phyloP scores from a whole-genome alignment of 257 asterid genomes.

The Scutellaria barbata region DNA sequence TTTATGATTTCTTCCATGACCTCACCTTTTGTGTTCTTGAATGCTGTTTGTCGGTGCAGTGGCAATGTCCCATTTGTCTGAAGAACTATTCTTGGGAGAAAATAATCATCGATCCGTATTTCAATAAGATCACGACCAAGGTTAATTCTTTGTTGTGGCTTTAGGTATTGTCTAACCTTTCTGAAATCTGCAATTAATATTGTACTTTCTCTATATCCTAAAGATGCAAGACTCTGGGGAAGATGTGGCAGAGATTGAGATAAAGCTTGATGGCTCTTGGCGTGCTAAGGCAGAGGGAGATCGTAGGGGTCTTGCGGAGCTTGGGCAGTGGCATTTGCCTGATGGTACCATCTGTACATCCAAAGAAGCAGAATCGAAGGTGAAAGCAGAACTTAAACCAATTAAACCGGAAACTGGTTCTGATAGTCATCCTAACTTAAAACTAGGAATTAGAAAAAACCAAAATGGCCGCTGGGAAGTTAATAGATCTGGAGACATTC shows the following conservation, averaged over 20 bases:
- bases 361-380: conserved; percentile 65
- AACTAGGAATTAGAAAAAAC: conserved; percentile 76
- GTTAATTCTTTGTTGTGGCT: conserved; percentile 42
- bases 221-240: conserved; percentile 78
- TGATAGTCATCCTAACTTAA: conserved; percentile 73
- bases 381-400: conserved; percentile 60
- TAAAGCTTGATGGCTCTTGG: conserved; percentile 99
- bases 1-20: conserved; percentile 9
- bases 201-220: conserved; percentile 27
- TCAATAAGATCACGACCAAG: conserved; percentile 77
- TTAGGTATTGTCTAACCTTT: conserved; percentile 21
- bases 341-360: conserved; percentile 70
- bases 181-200: conserved; percentile 15
- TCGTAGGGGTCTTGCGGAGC: conserved; percentile 70
- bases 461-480: conserved; percentile 85
- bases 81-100: conserved; percentile 90
- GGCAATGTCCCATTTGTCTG: conserved; percentile 98
- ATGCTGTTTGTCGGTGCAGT: conserved; percentile 66
- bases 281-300: conserved; percentile 87
- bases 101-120: conserved; percentile 87
- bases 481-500: conserved; percentile 61
- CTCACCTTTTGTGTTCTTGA: conserved; percentile 19
- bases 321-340: conserved; percentile 90
- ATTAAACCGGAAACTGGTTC: conserved; percentile 77
- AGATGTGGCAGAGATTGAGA: conserved; percentile 92